Evolutionary conservation across 306 rosid genomes (phyloP).

Genomic region (Coriaria nepalensis): DNA sequence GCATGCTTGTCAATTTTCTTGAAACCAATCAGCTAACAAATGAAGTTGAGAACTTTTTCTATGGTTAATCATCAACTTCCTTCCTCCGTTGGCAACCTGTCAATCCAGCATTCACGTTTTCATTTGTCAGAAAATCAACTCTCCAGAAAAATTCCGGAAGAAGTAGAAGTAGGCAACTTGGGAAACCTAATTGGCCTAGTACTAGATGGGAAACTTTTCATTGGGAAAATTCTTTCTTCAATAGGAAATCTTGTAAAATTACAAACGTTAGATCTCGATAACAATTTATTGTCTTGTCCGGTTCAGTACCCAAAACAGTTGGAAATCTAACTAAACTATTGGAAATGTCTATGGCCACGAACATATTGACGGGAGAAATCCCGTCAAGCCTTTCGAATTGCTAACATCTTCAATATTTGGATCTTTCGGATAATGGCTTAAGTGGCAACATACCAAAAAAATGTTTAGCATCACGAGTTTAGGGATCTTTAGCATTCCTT

Average conservation of each 20-base stretch:
- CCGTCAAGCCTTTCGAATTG: neutral
- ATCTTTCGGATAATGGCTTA: neutral
- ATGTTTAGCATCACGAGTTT: neutral
- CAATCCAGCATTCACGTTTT: no score
- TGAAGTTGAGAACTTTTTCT: no score
- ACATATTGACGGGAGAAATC: no score
- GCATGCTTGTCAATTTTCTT: no score
- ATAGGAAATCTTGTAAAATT: slow-evolving; percentile 7
- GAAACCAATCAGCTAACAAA: no score
- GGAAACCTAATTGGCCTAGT: neutral
- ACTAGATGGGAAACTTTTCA: neutral
- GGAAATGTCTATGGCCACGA: no score
- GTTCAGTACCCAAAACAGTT: neutral
- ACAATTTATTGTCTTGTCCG: slow-evolving; percentile 3
- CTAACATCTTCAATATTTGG: neutral
- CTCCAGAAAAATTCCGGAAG: neutral
- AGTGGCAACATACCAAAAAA: neutral
- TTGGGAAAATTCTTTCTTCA: slow-evolving; percentile 6
- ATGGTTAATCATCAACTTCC: no score
- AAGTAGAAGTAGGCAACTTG: neutral
- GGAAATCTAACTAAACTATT: slow-evolving; percentile 4
- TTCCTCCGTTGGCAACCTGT: no score
- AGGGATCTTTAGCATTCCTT: neutral
- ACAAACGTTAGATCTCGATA: neutral
- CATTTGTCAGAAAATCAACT: slow-evolving; percentile 20